phyloP scores from a whole-genome alignment of 345 rosid species.

The Rhodamnia argentea region DNA sequence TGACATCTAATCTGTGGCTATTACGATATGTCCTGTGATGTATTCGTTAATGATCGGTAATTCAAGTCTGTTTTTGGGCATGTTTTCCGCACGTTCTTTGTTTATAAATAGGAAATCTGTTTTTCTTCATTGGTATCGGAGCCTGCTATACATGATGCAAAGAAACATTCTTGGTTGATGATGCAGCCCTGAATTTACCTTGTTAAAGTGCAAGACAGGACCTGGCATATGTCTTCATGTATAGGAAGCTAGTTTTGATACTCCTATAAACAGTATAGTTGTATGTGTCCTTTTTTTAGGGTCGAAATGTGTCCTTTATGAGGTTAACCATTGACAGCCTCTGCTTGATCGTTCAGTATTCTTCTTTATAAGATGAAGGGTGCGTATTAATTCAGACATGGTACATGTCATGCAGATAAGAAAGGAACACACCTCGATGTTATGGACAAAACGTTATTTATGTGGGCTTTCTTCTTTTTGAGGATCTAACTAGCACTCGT shows the following conservation, averaged over 20 bases:
- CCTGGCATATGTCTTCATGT: background rate
- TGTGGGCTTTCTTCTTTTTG: background rate
- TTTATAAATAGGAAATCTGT: too few species aligned
- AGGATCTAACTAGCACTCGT: background rate
- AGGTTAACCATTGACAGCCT: background rate
- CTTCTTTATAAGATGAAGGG: background rate
- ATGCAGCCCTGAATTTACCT: background rate
- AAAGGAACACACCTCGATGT: background rate
- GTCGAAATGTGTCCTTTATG: background rate
- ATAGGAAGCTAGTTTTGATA: background rate
- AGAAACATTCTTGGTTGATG: conserved; percentile 64
- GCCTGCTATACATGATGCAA: conserved; percentile 23
- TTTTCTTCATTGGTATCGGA: too few species aligned
- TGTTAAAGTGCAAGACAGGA: background rate
- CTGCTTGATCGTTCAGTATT: background rate
- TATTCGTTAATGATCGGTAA: too few species aligned
- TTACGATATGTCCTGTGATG: too few species aligned
- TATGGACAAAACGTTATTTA: background rate
- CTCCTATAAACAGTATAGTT: background rate
- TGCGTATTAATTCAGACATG: background rate
- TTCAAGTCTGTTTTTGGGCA: too few species aligned
- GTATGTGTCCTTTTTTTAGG: too few species aligned
- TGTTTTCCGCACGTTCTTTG: too few species aligned
- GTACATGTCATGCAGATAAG: background rate
- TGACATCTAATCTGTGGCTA: too few species aligned